A percentile compares a stretch with the other conserved stretches of the same genome.
phyloP scores from a whole-genome alignment of 2,329 filamentous ascomycete genomes.

The Gaeumannomyces sp. region DNA sequence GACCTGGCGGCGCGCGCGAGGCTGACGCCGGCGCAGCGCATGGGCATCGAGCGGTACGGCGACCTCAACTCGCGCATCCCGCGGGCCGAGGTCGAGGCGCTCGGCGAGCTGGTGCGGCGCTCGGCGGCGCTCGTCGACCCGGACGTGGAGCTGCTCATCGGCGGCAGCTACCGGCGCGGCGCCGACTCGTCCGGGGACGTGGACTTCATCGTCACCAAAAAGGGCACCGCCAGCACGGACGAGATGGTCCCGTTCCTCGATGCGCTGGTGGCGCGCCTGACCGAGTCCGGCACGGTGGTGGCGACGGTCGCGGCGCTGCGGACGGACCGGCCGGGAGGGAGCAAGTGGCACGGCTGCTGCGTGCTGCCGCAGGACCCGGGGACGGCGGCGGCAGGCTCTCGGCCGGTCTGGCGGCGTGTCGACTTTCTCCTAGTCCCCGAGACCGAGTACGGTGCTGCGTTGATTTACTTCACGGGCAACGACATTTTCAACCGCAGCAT shows the following conservation, averaged over 20 bases:
- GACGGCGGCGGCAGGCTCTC: slow-evolving; percentile 21
- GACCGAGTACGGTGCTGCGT: slow-evolving; percentile 70
- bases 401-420: slow-evolving; percentile 66
- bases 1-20: slow-evolving; percentile 59
- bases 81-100: slow-evolving; percentile 63
- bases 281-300: slow-evolving; percentile 58
- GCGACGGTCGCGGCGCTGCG: slow-evolving; percentile 56
- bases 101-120: slow-evolving; percentile 58
- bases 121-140: slow-evolving; percentile 56
- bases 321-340: slow-evolving; percentile 40
- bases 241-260: slow-evolving; percentile 59
- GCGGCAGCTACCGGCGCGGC: slow-evolving; percentile 81
- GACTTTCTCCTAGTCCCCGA: slow-evolving; percentile 81
- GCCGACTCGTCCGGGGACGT: slow-evolving; percentile 71
- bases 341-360: slow-evolving; percentile 86
- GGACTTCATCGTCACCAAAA: slow-evolving; percentile 75
- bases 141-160: slow-evolving; percentile 63
- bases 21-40: slow-evolving; percentile 61
- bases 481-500: slow-evolving; percentile 91
- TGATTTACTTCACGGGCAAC: slow-evolving; percentile 95
- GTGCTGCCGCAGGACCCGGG: slow-evolving; percentile 47
- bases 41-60: slow-evolving; percentile 73
- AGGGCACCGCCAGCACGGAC: slow-evolving; percentile 42
- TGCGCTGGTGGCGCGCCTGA: slow-evolving; percentile 56
- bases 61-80: slow-evolving; percentile 78